phyloP scores from a whole-genome alignment of 352 stramenopile genomes.

The Phytophthora ohioensis region DNA sequence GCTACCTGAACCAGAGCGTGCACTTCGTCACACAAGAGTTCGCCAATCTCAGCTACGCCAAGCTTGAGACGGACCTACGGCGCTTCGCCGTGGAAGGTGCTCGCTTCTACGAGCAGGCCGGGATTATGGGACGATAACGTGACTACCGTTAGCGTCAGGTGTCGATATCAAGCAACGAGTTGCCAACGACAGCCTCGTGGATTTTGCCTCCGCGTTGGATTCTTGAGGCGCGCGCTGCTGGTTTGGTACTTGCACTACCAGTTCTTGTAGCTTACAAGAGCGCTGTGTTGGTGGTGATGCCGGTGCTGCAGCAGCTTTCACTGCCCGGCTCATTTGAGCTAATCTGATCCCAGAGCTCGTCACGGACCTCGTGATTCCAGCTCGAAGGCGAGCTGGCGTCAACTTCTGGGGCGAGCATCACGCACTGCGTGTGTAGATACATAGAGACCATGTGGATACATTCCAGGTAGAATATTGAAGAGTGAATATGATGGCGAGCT shows the following conservation, averaged over 20 bases:
- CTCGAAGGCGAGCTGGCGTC: no score
- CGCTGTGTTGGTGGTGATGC: background rate
- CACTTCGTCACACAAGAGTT: slow-evolving; percentile 52
- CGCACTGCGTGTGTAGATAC: no score
- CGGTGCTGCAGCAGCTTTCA: background rate
- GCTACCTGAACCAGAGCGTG: slow-evolving; percentile 37
- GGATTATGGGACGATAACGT: slow-evolving; percentile 26
- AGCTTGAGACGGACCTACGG: slow-evolving; percentile 45
- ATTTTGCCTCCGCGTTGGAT: no score
- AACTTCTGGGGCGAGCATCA: no score
- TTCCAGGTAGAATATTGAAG: background rate
- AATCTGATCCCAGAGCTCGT: background rate
- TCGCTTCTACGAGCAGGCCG: slow-evolving; percentile 30
- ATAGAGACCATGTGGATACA: background rate
- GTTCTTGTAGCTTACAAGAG: background rate
- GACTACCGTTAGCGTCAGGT: background rate
- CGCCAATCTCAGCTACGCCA: slow-evolving; percentile 37
- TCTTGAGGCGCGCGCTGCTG: no score
- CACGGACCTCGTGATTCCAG: background rate
- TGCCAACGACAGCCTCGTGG: no score
- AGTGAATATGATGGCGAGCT: background rate
- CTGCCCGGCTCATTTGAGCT: slow-evolving; percentile 2
- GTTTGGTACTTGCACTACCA: background rate
- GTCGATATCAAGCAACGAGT: no score
- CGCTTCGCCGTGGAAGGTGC: slow-evolving; percentile 45